Evolutionary conservation across 306 rosid species (phyloP).

Genomic region (Citrullus colocynthis): DNA sequence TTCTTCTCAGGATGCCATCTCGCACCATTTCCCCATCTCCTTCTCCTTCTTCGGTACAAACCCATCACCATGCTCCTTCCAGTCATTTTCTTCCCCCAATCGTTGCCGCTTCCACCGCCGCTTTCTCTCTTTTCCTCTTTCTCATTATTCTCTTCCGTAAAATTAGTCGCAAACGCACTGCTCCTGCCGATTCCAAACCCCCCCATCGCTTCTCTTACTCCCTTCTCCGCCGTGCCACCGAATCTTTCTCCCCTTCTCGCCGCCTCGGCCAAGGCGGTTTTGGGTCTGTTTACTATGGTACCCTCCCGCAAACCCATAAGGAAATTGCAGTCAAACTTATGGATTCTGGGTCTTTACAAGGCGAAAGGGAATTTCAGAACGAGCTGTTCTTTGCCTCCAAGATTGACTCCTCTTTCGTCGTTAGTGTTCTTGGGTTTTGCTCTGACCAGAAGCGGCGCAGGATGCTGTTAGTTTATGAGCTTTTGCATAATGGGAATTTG

Average conservation of each 20-base stretch:
- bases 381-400: slow-evolving; percentile 72
- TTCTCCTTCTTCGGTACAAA: slow-evolving; percentile 14
- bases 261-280: slow-evolving; percentile 87
- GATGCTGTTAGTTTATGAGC: slow-evolving; percentile 62
- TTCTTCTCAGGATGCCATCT: slow-evolving; percentile 34
- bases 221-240: slow-evolving; percentile 74
- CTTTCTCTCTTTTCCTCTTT: slow-evolving; percentile 43
- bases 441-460: slow-evolving; percentile 63
- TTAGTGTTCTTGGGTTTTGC: slow-evolving; percentile 57
- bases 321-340: slow-evolving; percentile 77
- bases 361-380: slow-evolving; percentile 90
- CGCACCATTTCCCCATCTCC: slow-evolving; percentile 20
- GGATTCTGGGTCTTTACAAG: slow-evolving; percentile 72
- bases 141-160: slow-evolving; percentile 35
- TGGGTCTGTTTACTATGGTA: slow-evolving; percentile 72
- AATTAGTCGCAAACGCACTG: slow-evolving; percentile 37
- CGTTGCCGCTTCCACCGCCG: slow-evolving; percentile 20
- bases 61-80: slow-evolving; percentile 3
- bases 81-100: slow-evolving; percentile 14
- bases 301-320: slow-evolving; percentile 21
- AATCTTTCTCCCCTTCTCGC: slow-evolving; percentile 49
- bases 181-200: slow-evolving; percentile 34
- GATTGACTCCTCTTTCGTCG: slow-evolving; percentile 35
- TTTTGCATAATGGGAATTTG: slow-evolving; percentile 70
- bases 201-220: slow-evolving; percentile 65